Conservation (phyloP, 2,329 filamentous ascomycete species). For the Neonectria faginata region DNA sequence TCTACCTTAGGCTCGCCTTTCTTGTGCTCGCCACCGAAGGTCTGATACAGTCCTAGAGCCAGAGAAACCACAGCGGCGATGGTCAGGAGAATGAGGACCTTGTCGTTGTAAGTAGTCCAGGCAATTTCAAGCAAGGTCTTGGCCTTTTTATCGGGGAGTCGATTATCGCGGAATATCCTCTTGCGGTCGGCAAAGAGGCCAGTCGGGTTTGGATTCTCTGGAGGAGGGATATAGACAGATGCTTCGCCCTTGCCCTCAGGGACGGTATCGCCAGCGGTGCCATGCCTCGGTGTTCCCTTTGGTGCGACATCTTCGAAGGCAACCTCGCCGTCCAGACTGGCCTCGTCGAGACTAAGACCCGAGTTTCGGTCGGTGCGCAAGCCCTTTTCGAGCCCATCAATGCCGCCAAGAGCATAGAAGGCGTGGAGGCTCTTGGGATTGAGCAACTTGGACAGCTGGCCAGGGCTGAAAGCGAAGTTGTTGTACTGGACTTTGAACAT, state of each 20-base stretch:
- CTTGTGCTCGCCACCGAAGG: slow-evolving; percentile 63
- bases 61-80: slow-evolving; percentile 76
- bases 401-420: slow-evolving; percentile 79
- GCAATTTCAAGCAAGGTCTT: slow-evolving; percentile 71
- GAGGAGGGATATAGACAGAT: slow-evolving; percentile 42
- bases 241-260: slow-evolving; percentile 45
- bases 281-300: slow-evolving; percentile 52
- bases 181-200: slow-evolving; percentile 46
- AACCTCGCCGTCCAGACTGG: slow-evolving; percentile 70
- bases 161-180: slow-evolving; percentile 69
- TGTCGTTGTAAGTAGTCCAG: slow-evolving; percentile 80
- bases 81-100: slow-evolving; percentile 77
- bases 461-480: slow-evolving; percentile 85
- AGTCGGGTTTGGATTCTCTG: slow-evolving; percentile 37
- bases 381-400: slow-evolving; percentile 79
- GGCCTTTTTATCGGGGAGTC: slow-evolving; percentile 71
- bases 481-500: slow-evolving; percentile 81
- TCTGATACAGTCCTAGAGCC: slow-evolving; percentile 77
- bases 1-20: slow-evolving; percentile 66
- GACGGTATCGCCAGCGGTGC: slow-evolving; percentile 48
- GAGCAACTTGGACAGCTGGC: slow-evolving; percentile 81
- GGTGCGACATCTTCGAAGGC: slow-evolving; percentile 72
- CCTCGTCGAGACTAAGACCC: slow-evolving; percentile 79
- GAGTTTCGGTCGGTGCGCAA: slow-evolving; percentile 72
- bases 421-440: slow-evolving; percentile 83